Base-by-base conservation (phyloP, 1,284 basidiomycete species). In the Rhodotorula glutinis region DNA sequence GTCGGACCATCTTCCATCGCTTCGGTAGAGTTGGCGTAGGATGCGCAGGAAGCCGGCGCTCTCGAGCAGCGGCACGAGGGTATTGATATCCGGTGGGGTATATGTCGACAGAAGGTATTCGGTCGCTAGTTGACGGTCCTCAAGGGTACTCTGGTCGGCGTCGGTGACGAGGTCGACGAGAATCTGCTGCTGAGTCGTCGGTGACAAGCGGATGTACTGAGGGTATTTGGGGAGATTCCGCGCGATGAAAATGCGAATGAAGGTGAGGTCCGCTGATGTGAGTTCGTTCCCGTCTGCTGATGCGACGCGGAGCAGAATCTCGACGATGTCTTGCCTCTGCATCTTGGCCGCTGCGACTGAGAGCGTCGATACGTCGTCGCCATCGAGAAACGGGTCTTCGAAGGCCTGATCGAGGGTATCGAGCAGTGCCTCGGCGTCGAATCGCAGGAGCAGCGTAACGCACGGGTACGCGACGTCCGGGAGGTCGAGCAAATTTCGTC, bases 151-250 rank as follows among this genome's bases (percentile, higher is more conserved):
- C 60, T 81, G 79, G 75, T 92, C 89, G 0, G 83, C 79, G 75
- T 93, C 91, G 38, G 83, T 80, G 0, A 91, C 86, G 16, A 99
- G 85, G 14, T 85, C 85, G 56, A 89, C 82, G 46, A 99, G 85
- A 70, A 98, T 86, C 52, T 81, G 82, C 71, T 92, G 88, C 8
- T 93, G 82, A 2, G 85, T 82, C 53, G 84, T 87, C 3, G 85
- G 86, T 0, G 86, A 79, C 47, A 94, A 83, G 65, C 84, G 80
- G 66, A 98, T 84, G 79, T 89, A 93, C 79, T 97, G 93, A 0
- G 89, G 88, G 79, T 98, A 99, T 80, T 98, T 98, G 0, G 96
- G 91, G 21, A 96, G 86, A 78, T 98, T 99, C 65, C 94, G 88
- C 1, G 96, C 91, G 65, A 98, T 85, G 79, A 99, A 99, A 73